These are phyloP conservation scores for Alternaria dauci DNA, from an alignment of 2,329 filamentous ascomycete species.

Conservation along the genomic window DNA sequence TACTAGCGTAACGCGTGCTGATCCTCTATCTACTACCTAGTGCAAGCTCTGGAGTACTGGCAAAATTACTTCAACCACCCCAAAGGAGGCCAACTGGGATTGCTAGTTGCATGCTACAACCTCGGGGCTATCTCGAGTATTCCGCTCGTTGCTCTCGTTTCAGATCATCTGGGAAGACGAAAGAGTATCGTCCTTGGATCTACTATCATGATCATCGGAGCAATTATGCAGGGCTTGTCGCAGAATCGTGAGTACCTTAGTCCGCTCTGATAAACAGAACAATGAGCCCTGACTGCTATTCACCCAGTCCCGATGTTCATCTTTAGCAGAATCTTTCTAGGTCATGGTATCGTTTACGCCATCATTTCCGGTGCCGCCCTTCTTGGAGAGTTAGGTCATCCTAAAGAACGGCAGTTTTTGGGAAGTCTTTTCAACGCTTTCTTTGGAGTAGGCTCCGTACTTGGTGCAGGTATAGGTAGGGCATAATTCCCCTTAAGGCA, in stretches of 20 bases:
- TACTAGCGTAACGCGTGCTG: not conserved
- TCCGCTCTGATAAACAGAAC: too few species aligned
- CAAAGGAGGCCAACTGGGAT: constrained; percentile 59
- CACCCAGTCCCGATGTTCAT: constrained; percentile 60
- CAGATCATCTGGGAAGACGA: constrained; percentile 64
- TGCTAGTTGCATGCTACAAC: constrained; percentile 67
- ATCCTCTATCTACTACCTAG: constrained; percentile 52
- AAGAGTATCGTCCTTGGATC: constrained; percentile 66
- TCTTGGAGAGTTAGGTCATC: constrained; percentile 72
- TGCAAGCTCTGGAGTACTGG: constrained; percentile 50
- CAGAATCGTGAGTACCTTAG: constrained; percentile 42
- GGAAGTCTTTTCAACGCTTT: constrained; percentile 75
- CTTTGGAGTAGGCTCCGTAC: constrained; percentile 66
- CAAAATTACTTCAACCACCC: constrained; percentile 58
- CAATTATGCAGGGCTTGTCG: constrained; percentile 64
- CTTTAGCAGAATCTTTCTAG: constrained; percentile 68
- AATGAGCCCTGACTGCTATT: not conserved
- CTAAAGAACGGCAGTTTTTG: constrained; percentile 71
- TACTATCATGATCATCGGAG: constrained; percentile 63
- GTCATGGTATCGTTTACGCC: constrained; percentile 72
- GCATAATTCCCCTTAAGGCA: not conserved
- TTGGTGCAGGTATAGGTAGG: constrained; percentile 64
- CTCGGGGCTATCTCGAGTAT: constrained; percentile 67
- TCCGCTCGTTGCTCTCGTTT: constrained; percentile 65
- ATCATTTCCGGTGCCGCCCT: constrained; percentile 71